Percentiles rank a stretch among this genome's conserved stretches.
Conservation (phyloP, 2,329 filamentous ascomycete species). For the Hypoxylon sp. region DNA sequence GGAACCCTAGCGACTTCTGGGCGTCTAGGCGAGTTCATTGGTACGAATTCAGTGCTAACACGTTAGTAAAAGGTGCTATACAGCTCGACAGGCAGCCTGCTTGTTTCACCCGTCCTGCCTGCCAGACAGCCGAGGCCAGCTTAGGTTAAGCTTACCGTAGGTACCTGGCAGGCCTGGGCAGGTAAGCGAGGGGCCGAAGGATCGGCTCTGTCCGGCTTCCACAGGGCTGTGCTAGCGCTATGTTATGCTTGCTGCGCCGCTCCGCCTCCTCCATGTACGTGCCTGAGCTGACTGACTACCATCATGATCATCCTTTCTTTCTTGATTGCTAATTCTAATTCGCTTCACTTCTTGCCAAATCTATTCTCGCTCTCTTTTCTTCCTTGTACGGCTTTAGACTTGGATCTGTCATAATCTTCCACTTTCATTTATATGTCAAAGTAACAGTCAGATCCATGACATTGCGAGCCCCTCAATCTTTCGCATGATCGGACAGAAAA, state of each 20-base stretch:
- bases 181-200: conserved; percentile 23
- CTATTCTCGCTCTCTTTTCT: background rate
- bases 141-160: background rate
- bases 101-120: background rate
- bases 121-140: too few relatives aligned
- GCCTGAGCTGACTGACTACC: background rate
- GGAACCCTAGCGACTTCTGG: conserved; percentile 11
- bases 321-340: background rate
- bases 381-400: background rate
- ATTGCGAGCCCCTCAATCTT: background rate
- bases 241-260: conserved; percentile 1
- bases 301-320: conserved; percentile 15
- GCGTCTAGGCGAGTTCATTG: conserved; percentile 6
- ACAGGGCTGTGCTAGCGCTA: conserved; percentile 31
- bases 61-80: conserved; percentile 1
- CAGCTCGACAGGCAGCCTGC: background rate
- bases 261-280: background rate
- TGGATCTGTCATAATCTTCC: background rate
- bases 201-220: conserved; percentile 27
- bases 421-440: conserved; percentile 4
- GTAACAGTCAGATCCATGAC: conserved; percentile 3
- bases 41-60: conserved; percentile 1
- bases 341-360: background rate
- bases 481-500: background rate
- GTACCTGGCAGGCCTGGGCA: background rate